Percentiles rank a stretch among this genome's conserved stretches.
phyloP scores from a whole-genome alignment of 805 yeast genomes.

The Brettanomyces custersianus region DNA sequence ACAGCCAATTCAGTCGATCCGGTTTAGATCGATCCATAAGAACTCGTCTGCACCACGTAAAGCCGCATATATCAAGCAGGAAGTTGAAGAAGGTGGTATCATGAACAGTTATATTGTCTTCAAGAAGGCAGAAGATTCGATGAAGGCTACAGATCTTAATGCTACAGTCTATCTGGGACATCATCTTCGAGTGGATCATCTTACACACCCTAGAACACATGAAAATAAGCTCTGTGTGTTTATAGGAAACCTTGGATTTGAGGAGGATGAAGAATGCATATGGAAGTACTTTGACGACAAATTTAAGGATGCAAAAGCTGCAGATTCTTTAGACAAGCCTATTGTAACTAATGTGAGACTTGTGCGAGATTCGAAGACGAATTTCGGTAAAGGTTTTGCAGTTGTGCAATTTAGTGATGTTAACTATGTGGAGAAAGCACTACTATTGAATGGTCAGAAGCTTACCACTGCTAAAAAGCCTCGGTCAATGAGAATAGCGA shows the following conservation, averaged over 20 bases:
- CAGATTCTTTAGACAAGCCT: constrained; percentile 7
- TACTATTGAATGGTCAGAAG: constrained; percentile 66
- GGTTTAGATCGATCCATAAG: constrained; percentile 90
- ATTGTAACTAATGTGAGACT: constrained; percentile 79
- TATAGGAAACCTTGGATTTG: constrained; percentile 91
- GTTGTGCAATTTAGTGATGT: constrained; percentile 81
- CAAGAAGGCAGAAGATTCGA: constrained; percentile 40
- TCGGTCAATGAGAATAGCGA: constrained; percentile 67
- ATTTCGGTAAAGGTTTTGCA: constrained; percentile 95
- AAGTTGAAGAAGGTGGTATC: constrained; percentile 65
- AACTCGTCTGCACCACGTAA: constrained; percentile 84
- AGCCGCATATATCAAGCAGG: constrained; percentile 77
- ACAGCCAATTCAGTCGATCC: constrained; percentile 60
- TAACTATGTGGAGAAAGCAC: constrained; percentile 69
- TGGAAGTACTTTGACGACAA: constrained; percentile 72
- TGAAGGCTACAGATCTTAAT: constrained; percentile 44
- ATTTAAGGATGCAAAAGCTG: constrained; percentile 22
- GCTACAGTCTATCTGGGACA: constrained; percentile 58
- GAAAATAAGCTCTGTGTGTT: constrained; percentile 80
- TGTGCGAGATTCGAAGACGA: constrained; percentile 86
- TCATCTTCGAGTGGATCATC: constrained; percentile 86
- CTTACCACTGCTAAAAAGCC: constrained; percentile 24
- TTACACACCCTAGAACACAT: constrained; percentile 83
- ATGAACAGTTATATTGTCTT: constrained; percentile 86
- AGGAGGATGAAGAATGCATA: constrained; percentile 80